Conservation (phyloP, 2,329 filamentous ascomycete species). For the Ceratocystis albifundus region DNA sequence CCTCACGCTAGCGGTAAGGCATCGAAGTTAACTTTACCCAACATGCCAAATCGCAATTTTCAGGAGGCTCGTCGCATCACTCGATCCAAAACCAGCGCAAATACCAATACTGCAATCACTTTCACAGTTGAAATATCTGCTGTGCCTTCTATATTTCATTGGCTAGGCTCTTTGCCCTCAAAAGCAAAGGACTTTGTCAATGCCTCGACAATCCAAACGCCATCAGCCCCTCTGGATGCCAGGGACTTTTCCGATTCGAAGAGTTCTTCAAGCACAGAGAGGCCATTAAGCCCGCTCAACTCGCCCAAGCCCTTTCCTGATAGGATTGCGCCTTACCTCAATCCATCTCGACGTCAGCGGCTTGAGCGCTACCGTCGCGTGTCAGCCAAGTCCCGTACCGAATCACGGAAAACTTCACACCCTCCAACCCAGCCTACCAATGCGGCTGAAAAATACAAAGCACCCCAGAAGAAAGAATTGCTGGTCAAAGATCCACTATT, state of each 20-base stretch:
- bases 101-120: background rate
- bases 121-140: background rate
- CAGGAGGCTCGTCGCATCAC: background rate
- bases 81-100: background rate
- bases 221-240: background rate
- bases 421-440: background rate
- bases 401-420: background rate
- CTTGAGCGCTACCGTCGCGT: background rate
- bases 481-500: slow-evolving; percentile 14
- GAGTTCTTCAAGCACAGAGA: background rate
- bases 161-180: background rate
- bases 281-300: background rate
- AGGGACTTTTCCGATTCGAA: background rate
- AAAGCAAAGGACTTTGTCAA: background rate
- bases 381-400: background rate
- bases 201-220: background rate
- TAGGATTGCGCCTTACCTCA: background rate
- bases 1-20: background rate
- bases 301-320: background rate
- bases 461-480: slow-evolving; percentile 1
- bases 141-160: background rate
- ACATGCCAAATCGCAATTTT: background rate
- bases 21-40: background rate
- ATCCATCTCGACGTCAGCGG: background rate
- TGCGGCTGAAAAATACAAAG: slow-evolving; percentile 9